Percentiles rank a stretch among this genome's conserved stretches.
Evolutionary conservation across 2,329 filamentous ascomycete species (phyloP).

Genomic region (Aureobasidium sp.): DNA sequence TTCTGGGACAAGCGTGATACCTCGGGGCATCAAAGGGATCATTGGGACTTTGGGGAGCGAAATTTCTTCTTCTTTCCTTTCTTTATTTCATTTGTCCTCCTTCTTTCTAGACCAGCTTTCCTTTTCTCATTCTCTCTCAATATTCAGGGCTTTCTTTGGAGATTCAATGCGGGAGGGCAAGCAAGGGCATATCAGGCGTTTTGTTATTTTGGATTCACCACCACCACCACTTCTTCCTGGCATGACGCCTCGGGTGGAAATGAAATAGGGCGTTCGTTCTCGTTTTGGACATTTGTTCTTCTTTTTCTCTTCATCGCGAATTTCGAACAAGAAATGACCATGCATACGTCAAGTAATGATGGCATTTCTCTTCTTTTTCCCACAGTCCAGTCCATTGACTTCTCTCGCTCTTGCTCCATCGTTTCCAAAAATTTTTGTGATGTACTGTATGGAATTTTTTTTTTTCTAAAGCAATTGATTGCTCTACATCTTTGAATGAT

Average conservation of each 20-base stretch:
- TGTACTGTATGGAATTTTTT: too few species aligned
- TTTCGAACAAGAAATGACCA: too few species aligned
- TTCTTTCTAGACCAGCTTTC: slow-evolving; percentile 3
- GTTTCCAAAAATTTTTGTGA: too few species aligned
- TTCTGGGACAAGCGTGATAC: slow-evolving; percentile 11
- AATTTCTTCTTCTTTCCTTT: background rate
- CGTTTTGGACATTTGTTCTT: background rate
- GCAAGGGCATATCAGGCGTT: slow-evolving; percentile 6
- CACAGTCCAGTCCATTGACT: too few species aligned
- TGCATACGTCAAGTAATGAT: too few species aligned
- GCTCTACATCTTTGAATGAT: too few species aligned
- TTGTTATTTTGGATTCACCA: background rate
- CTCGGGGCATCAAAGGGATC: background rate
- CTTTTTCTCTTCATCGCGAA: background rate
- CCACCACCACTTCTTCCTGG: background rate
- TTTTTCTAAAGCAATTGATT: too few species aligned
- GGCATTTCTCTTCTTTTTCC: too few species aligned
- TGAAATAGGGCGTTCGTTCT: background rate
- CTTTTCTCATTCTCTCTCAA: background rate
- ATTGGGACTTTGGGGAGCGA: background rate
- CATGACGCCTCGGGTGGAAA: background rate
- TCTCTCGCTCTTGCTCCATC: too few species aligned
- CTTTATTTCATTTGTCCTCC: background rate
- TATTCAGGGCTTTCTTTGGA: too few species aligned
- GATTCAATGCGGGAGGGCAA: background rate